Conservation (phyloP, 2,329 filamentous ascomycete genomes). For the Cladosporium austrohemisphaericum region DNA sequence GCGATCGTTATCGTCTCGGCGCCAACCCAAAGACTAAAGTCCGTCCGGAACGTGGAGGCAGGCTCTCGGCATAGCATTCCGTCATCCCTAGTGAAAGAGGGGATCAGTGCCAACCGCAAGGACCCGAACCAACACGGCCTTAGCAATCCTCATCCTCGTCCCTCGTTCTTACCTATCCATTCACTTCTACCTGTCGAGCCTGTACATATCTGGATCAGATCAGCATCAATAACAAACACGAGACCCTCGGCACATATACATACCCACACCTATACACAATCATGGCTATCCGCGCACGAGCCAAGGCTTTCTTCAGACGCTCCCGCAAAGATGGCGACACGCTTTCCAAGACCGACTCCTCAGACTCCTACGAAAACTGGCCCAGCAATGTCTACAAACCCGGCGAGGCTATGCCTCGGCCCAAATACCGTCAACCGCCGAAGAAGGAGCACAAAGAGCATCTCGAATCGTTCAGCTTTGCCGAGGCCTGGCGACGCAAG, state of each 20-base stretch:
- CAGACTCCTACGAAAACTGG: slow-evolving; percentile 31
- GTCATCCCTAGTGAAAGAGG: slow-evolving; percentile 10
- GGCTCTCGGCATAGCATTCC: slow-evolving; percentile 9
- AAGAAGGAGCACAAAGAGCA: slow-evolving; percentile 49
- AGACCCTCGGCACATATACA: not conserved
- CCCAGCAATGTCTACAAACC: slow-evolving; percentile 48
- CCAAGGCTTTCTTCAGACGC: slow-evolving; percentile 43
- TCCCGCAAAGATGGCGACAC: slow-evolving; percentile 21
- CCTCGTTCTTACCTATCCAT: slow-evolving; percentile 1
- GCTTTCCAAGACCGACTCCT: slow-evolving; percentile 26
- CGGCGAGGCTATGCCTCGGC: slow-evolving; percentile 49
- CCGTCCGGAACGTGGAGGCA: slow-evolving; percentile 2
- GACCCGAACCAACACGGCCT: not conserved
- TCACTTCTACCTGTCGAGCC: not conserved
- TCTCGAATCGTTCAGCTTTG: slow-evolving; percentile 47
- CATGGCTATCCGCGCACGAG: slow-evolving; percentile 47
- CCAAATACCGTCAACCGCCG: slow-evolving; percentile 49
- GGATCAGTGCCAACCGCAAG: not conserved
- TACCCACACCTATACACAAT: slow-evolving; percentile 15
- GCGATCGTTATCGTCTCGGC: slow-evolving; percentile 14
- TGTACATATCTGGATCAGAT: not conserved
- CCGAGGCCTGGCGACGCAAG: slow-evolving; percentile 45
- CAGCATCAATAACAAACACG: not conserved
- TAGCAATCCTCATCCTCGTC: not conserved
- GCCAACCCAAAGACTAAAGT: slow-evolving; percentile 4